These are phyloP conservation scores for Phytophthora pinifolia DNA, from an alignment of 352 stramenopile species.

Conservation along the genomic window DNA sequence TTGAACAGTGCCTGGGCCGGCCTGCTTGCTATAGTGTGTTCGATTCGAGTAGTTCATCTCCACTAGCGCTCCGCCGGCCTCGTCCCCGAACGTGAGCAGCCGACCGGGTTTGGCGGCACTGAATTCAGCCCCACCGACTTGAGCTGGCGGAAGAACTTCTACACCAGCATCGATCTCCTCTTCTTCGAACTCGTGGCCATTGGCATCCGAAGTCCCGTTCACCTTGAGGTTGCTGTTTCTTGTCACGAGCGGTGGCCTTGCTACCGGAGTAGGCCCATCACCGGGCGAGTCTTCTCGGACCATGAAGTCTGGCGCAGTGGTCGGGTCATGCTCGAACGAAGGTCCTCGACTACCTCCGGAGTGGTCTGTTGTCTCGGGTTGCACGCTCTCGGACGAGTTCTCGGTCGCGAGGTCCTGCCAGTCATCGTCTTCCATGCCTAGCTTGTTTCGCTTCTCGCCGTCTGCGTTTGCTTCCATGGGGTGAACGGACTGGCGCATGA, in stretches of 20 bases:
- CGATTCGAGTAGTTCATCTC: slow-evolving; percentile 74
- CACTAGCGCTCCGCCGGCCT: slow-evolving; percentile 50
- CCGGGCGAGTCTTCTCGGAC: slow-evolving; percentile 2
- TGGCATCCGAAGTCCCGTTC: slow-evolving; percentile 17
- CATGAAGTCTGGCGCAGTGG: slow-evolving; percentile 21
- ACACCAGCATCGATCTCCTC: slow-evolving; percentile 21
- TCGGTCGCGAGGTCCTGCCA: slow-evolving; percentile 34
- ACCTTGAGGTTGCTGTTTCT: slow-evolving; percentile 21
- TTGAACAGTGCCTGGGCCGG: slow-evolving; percentile 30
- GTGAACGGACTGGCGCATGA: slow-evolving; percentile 68
- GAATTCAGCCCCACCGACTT: slow-evolving; percentile 3
- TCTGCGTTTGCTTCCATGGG: slow-evolving; percentile 45
- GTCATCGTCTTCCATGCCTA: slow-evolving; percentile 24
- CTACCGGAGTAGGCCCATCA: neutral
- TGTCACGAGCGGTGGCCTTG: slow-evolving; percentile 9
- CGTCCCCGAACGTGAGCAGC: slow-evolving; percentile 66
- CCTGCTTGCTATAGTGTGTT: slow-evolving; percentile 83
- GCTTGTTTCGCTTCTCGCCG: slow-evolving; percentile 15
- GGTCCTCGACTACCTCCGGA: slow-evolving; percentile 10
- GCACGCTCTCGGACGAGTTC: slow-evolving; percentile 24
- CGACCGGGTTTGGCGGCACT: slow-evolving; percentile 33
- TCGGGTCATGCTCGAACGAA: slow-evolving; percentile 10
- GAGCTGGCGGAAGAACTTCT: slow-evolving; percentile 17
- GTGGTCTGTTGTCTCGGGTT: slow-evolving; percentile 11
- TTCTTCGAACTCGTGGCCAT: slow-evolving; percentile 14